Percentiles rank a stretch among this genome's conserved stretches.
These are phyloP conservation scores for Ophiocytium majus DNA, from an alignment of 352 stramenopile species.

Conservation along the genomic window DNA sequence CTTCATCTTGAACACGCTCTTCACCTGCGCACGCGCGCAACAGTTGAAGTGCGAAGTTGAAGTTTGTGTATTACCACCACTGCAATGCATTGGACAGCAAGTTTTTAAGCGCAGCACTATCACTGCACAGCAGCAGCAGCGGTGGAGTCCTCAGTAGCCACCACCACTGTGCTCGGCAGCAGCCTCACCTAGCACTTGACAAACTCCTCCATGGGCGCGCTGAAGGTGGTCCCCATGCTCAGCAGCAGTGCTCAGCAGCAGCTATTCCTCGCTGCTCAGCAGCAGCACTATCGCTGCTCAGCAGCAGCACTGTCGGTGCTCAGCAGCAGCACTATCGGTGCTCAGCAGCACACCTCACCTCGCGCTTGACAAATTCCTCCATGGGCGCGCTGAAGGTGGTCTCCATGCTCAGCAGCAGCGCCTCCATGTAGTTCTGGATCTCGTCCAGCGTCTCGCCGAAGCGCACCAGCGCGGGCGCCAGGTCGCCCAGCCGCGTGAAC, in stretches of 20 bases:
- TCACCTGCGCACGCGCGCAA: constrained; percentile 3
- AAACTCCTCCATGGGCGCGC: constrained; percentile 59
- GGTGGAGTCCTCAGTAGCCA: not conserved
- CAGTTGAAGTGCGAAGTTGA: too few relatives aligned
- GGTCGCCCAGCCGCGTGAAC: constrained; percentile 54
- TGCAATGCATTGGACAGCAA: too few relatives aligned
- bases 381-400: constrained; percentile 59
- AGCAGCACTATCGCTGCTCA: not conserved
- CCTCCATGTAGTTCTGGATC: constrained; percentile 58
- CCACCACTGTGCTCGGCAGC: not conserved
- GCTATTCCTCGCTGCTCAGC: not conserved
- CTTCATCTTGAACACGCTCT: constrained; percentile 52
- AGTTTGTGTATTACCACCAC: too few relatives aligned
- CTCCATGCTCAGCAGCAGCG: constrained; percentile 52
- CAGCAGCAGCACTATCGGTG: not conserved
- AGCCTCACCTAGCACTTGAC: constrained; percentile 58
- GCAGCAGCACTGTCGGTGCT: constrained; percentile 17
- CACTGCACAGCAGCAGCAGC: constrained; percentile 12
- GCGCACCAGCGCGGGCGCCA: constrained; percentile 48
- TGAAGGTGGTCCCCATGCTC: constrained; percentile 58
- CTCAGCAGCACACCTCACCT: constrained; percentile 43
- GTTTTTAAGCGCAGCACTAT: not conserved
- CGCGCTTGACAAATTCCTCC: constrained; percentile 59
- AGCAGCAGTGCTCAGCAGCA: constrained; percentile 32
- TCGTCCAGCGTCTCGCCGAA: constrained; percentile 59